Evolutionary conservation across 2,329 filamentous ascomycete species (phyloP).

Genomic region (Trichophyton equinum): DNA sequence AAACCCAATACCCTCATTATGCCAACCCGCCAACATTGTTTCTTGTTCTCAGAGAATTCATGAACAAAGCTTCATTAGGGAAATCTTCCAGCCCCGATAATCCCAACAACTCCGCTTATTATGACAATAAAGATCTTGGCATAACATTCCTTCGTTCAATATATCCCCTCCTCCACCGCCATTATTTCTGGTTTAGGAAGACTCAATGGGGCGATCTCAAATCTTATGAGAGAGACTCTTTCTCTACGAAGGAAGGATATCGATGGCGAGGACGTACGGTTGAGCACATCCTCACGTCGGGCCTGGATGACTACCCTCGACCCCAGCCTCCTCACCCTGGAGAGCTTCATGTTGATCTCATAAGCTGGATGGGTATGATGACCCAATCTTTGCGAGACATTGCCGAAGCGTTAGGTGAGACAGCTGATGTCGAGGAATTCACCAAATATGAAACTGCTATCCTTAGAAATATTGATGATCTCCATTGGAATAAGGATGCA

Average conservation of each 20-base stretch:
- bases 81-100: slow-evolving; percentile 21
- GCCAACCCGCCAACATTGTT: slow-evolving; percentile 94
- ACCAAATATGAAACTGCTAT: slow-evolving; percentile 63
- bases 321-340: slow-evolving; percentile 87
- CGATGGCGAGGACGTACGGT: slow-evolving; percentile 86
- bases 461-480: slow-evolving; percentile 70
- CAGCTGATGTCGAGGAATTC: slow-evolving; percentile 64
- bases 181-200: slow-evolving; percentile 89
- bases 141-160: slow-evolving; percentile 60
- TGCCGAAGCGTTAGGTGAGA: slow-evolving; percentile 58
- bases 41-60: slow-evolving; percentile 71
- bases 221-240: slow-evolving; percentile 79
- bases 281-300: slow-evolving; percentile 79
- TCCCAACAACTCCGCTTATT: slow-evolving; percentile 50
- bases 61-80: slow-evolving; percentile 57
- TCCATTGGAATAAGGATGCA: slow-evolving; percentile 77
- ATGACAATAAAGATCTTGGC: slow-evolving; percentile 56
- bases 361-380: slow-evolving; percentile 98
- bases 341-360: slow-evolving; percentile 86
- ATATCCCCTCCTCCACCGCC: slow-evolving; percentile 75
- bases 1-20: slow-evolving; percentile 91
- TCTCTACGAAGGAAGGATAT: slow-evolving; percentile 82
- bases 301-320: slow-evolving; percentile 91
- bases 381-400: slow-evolving; percentile 71
- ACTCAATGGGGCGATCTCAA: slow-evolving; percentile 86